phyloP scores from a whole-genome alignment of 2,329 filamentous ascomycete species.

The Cylindrodendrum hubeiense region DNA sequence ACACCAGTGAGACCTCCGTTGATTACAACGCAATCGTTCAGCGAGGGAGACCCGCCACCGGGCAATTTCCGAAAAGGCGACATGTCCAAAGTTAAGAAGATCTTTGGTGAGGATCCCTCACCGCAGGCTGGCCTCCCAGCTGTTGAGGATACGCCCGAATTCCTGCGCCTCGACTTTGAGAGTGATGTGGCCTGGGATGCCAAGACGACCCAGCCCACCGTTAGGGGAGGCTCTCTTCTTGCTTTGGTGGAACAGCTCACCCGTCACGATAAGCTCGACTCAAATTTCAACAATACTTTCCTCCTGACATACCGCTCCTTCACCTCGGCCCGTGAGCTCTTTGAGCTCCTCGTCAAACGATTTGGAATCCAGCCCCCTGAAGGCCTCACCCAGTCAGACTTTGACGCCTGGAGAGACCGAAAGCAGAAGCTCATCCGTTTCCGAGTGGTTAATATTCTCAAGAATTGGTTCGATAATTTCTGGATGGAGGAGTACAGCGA shows the following conservation, averaged over 20 bases:
- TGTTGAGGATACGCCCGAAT: constrained; percentile 85
- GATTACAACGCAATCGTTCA: constrained; percentile 72
- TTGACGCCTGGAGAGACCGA: constrained; percentile 88
- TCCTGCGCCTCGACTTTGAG: constrained; percentile 87
- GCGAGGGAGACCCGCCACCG: constrained; percentile 67
- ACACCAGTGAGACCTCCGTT: constrained; percentile 59
- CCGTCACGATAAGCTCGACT: constrained; percentile 93
- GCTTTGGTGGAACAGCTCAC: constrained; percentile 96
- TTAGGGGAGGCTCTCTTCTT: constrained; percentile 90
- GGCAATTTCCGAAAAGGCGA: constrained; percentile 70
- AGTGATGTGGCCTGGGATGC: constrained; percentile 90
- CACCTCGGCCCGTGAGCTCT: constrained; percentile 89
- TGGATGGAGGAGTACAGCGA: constrained; percentile 98
- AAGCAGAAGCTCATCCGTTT: constrained; percentile 98
- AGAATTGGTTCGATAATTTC: constrained; percentile 98
- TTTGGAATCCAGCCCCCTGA: constrained; percentile 94
- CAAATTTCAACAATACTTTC: constrained; percentile 97
- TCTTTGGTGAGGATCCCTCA: constrained; percentile 74
- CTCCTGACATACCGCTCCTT: constrained; percentile 97
- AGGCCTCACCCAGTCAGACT: constrained; percentile 80
- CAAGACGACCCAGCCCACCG: constrained; percentile 79
- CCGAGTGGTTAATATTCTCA: constrained; percentile 96
- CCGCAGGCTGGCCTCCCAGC: constrained; percentile 59
- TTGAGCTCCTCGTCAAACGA: constrained; percentile 90
- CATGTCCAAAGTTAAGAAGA: constrained; percentile 73